Evolutionary conservation across 176 grass and related monocot genomes (phyloP).

Genomic region (Carex parvula): DNA sequence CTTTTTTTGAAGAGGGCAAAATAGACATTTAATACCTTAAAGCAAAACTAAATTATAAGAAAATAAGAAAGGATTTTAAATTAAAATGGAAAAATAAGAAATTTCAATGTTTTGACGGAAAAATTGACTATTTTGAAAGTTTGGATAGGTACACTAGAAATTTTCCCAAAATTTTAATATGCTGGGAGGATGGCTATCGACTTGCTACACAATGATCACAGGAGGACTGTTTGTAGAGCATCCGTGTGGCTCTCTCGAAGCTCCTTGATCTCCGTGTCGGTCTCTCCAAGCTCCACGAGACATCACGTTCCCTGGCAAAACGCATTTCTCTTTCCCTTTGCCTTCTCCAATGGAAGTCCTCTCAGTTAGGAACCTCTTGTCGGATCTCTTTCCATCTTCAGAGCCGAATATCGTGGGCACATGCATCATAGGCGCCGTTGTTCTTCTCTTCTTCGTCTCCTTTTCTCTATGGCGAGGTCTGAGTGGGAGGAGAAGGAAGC

Average conservation of each 20-base stretch:
- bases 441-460: slow-evolving; percentile 32
- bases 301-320: not conserved
- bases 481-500: slow-evolving; percentile 25
- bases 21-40: too few relatives aligned
- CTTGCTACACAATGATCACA: not conserved
- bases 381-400: slow-evolving; percentile 24
- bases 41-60: too few relatives aligned
- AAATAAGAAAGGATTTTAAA: too few relatives aligned
- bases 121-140: too few relatives aligned
- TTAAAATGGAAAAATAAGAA: too few relatives aligned
- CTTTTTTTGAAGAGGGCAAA: too few relatives aligned
- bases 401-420: slow-evolving; percentile 32
- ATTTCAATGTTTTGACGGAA: too few relatives aligned
- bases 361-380: not conserved
- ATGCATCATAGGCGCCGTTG: slow-evolving; percentile 47
- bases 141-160: too few relatives aligned
- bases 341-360: not conserved
- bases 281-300: not conserved
- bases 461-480: slow-evolving; percentile 10
- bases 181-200: too few relatives aligned
- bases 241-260: not conserved
- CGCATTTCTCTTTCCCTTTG: not conserved
- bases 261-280: too few relatives aligned
- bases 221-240: not conserved
- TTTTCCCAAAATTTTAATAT: too few relatives aligned